phyloP scores from a whole-genome alignment of 768 basidiomycete species.

The Dictyophora rubrovolvata region DNA sequence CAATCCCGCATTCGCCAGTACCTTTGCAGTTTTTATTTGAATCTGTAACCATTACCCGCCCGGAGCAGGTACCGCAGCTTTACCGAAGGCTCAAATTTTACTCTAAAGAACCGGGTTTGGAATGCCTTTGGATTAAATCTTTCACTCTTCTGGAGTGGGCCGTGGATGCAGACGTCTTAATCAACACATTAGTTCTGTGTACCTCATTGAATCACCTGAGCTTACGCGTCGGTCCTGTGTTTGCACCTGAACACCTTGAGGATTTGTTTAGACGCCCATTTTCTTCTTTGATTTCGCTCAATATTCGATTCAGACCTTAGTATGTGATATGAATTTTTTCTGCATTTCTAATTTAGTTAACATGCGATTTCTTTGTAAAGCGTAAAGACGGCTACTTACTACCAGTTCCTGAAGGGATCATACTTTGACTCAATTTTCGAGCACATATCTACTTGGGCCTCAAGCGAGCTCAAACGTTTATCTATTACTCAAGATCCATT shows the following conservation, averaged over 20 bases:
- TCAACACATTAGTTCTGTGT: constrained; percentile 56
- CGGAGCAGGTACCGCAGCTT: constrained; percentile 46
- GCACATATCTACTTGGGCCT: constrained; percentile 56
- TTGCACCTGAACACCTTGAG: constrained; percentile 73
- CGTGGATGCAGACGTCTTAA: constrained; percentile 64
- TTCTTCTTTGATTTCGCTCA: constrained; percentile 37
- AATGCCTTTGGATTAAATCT: constrained; percentile 31
- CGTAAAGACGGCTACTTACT: constrained; percentile 66
- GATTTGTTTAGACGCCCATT: constrained; percentile 50
- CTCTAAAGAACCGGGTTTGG: background rate
- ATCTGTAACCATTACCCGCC: constrained; percentile 38
- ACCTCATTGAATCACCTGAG: constrained; percentile 38
- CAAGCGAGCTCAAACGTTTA: constrained; percentile 29
- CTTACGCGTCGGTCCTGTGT: constrained; percentile 68
- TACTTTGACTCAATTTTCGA: constrained; percentile 73
- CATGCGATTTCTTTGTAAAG: constrained; percentile 24
- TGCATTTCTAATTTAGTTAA: constrained; percentile 3
- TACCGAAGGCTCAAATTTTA: constrained; percentile 41
- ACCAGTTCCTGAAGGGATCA: constrained; percentile 76
- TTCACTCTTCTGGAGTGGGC: constrained; percentile 53
- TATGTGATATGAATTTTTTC: constrained; percentile 26
- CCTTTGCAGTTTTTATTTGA: constrained; percentile 49
- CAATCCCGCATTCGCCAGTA: constrained; percentile 52
- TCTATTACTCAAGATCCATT: constrained; percentile 64
- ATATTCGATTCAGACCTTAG: constrained; percentile 78